Base-by-base conservation (phyloP, 495 filamentous ascomycete species). In the Hypoxylon fuscum region DNA sequence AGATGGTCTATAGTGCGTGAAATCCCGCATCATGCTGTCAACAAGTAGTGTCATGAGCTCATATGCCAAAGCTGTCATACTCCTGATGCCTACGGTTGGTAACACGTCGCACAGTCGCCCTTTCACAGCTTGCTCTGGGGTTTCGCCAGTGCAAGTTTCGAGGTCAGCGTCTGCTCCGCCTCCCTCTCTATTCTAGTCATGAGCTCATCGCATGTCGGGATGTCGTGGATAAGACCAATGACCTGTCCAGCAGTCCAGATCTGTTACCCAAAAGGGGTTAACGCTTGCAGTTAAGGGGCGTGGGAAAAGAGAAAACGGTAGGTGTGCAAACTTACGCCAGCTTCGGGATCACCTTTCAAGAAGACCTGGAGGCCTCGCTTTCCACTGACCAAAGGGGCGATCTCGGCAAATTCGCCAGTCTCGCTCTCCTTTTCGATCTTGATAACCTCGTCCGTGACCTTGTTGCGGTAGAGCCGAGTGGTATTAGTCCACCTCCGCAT, bases 401-500 rank as follows among this genome's bases (percentile, higher is more conserved):
- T 87, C 75, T 98, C 95, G 55, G 88, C 84, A 65, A 98, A 98
- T 56, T 97, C 90, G 27, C 93, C 95, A 7, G 88, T 90, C 62
- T 77, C 85, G 77, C 91, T 95, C 83, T 93, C 90, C 61, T 78
- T 78, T 81, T 98, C 95, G 51, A 96, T 80, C 81, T 90, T 88
- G 59, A 90, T 76, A 5, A 92, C 91, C 68, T 93, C 84, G 67
- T 86, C 79, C 0, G 93, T 85, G 22, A 96, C 88, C 78, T 96
- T 92, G 72, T 98, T 98, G 69, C 84, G 85, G 75, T 90, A 98
- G 65, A 98, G 76, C 21, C 95, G 81, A 14, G 86, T 88, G 12
- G 95, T 98, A 76, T 98, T 98, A 76, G 83, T 90, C 94, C 95
- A 98, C 64, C 94, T 83, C 43, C 95, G 79, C 64, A 98, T 80